phyloP scores from a whole-genome alignment of 1,284 basidiomycete species.

The Sporisorium scitamineum region DNA sequence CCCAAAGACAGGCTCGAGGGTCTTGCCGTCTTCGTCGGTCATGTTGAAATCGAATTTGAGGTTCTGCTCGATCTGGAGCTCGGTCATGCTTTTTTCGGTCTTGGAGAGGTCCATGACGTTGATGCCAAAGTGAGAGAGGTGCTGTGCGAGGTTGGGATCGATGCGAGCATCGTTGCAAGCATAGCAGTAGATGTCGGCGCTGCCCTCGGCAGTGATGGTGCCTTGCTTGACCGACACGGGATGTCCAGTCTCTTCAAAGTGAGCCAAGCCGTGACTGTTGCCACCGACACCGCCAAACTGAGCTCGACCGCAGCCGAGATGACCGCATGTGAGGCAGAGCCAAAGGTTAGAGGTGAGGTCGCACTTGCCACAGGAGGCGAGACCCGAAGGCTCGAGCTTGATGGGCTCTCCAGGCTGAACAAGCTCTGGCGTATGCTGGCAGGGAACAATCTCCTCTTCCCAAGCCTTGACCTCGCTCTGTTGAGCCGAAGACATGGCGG shows the following conservation, averaged over 20 bases:
- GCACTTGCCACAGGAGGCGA: conserved; percentile 56
- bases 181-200: conserved; percentile 95
- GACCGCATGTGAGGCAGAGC: conserved; percentile 91
- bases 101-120: conserved; percentile 85
- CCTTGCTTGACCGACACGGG: conserved; percentile 92
- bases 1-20: conserved; percentile 88
- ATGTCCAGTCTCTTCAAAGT: conserved; percentile 83
- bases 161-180: conserved; percentile 86
- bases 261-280: conserved; percentile 88
- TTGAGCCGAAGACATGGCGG: conserved; percentile 85
- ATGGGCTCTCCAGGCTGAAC: conserved; percentile 71
- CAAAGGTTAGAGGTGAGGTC: conserved; percentile 78
- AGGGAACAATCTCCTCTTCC: conserved; percentile 91
- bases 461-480: conserved; percentile 96
- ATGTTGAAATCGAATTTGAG: conserved; percentile 94
- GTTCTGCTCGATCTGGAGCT: conserved; percentile 97
- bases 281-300: conserved; percentile 88
- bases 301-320: conserved; percentile 89
- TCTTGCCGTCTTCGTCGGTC: conserved; percentile 87
- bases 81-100: conserved; percentile 97
- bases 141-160: conserved; percentile 81
- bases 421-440: conserved; percentile 86
- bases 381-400: conserved; percentile 51
- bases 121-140: conserved; percentile 87
- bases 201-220: conserved; percentile 95